Evolutionary conservation across 2,329 filamentous ascomycete species (phyloP).

Genomic region (Phaeoacremonium minimum): DNA sequence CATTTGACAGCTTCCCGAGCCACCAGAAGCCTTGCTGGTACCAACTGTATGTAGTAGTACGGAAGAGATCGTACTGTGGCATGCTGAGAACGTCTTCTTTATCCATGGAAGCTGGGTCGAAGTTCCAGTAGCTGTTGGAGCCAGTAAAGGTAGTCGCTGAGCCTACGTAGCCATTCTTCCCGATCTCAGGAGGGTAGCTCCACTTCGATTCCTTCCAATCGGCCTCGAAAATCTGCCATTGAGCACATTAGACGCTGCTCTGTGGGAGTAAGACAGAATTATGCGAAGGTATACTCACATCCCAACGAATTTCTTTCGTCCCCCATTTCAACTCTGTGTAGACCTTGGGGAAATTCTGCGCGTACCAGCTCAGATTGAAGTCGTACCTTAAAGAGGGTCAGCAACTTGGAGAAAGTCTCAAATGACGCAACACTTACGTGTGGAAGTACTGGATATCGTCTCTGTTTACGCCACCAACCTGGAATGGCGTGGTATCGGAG

Average conservation of each 20-base stretch:
- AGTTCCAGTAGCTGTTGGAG: background rate
- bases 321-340: conserved; percentile 16
- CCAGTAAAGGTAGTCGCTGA: conserved; percentile 1
- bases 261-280: background rate
- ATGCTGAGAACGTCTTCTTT: background rate
- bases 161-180: conserved; percentile 14
- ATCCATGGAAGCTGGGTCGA: background rate
- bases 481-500: background rate
- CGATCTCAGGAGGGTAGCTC: conserved; percentile 16
- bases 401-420: background rate
- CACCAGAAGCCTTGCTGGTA: background rate
- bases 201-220: conserved; percentile 13
- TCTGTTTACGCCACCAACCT: background rate
- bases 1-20: background rate
- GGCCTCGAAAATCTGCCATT: conserved; percentile 11
- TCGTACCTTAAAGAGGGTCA: conserved; percentile 7
- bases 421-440: conserved; percentile 1
- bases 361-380: conserved; percentile 16
- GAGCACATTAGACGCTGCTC: background rate
- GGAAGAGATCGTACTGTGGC: background rate
- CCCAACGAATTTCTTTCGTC: conserved; percentile 19
- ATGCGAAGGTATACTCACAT: conserved; percentile 10
- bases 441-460: background rate
- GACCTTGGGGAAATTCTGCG: conserved; percentile 21
- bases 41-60: background rate